Base-by-base conservation (phyloP, 2,329 filamentous ascomycete species). In the Diaporthe ilicicola region DNA sequence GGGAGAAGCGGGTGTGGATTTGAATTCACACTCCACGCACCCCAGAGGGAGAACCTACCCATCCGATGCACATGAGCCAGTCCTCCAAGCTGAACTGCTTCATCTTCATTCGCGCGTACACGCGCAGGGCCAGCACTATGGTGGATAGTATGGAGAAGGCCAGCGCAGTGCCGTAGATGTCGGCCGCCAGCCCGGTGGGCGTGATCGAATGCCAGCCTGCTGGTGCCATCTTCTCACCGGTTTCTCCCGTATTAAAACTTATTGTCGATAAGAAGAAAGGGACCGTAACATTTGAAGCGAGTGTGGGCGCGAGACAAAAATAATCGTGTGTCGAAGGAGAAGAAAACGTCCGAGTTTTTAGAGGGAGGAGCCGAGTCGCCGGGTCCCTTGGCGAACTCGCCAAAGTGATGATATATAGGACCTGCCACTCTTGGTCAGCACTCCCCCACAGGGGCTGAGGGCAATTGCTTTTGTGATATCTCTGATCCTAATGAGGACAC, bases 11-110 rank as follows among this genome's bases (percentile, higher is more conserved):
- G n/a, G n/a, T 62, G n/a, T 9, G 6, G 22, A 19, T 19, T n/a
- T n/a, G n/a, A n/a, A n/a, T n/a, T n/a, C n/a, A n/a, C n/a, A n/a
- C n/a, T n/a, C n/a, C n/a, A n/a, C n/a, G n/a, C n/a, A n/a, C n/a
- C n/a, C n/a, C n/a, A n/a, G n/a, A n/a, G n/a, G n/a, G 2, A 59
- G 24, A 9, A 62, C 72, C n/a, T 55, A 73, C 72, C 56, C 68
- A 72, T 34, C 72, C 70, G 44, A 51, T 67, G 22, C 72, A 73
- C 70, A 73, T 73, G 1, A 73, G 71, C 50, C 42, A 65, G 22
- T 73, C 70, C 27, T 73, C 70, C 24, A 67, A n/a, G 12, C n/a
- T 39, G 42, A 72, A 70, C 37, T 53, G 66, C 2, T 29, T 65
- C 48, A 54, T 54, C 9, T 37, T 51, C 27, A 59, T 4, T 17